These are phyloP conservation scores for Rachicladosporium sp. DNA, from an alignment of 2,329 filamentous ascomycete species.

Conservation along the genomic window DNA sequence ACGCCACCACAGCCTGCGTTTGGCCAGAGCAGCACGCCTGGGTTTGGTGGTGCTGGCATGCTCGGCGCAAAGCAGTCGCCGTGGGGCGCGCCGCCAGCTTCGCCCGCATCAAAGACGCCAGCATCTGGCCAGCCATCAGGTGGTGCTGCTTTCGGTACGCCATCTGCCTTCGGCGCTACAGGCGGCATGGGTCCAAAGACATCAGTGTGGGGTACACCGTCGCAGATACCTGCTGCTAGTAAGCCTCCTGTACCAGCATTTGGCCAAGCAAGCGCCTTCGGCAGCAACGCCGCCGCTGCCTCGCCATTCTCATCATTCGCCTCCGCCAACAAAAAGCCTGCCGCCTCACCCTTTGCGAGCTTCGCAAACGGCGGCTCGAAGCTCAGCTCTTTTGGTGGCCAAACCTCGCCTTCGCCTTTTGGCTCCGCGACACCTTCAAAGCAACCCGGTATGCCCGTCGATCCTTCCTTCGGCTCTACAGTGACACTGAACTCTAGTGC, in stretches of 20 bases:
- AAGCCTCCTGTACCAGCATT: neutral
- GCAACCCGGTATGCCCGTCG: slow-evolving; percentile 3
- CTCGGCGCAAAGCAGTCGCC: slow-evolving; percentile 16
- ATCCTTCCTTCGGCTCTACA: slow-evolving; percentile 27
- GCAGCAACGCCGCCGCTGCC: slow-evolving; percentile 6
- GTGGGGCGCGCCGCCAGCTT: slow-evolving; percentile 14
- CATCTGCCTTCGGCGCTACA: slow-evolving; percentile 12
- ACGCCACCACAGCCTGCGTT: slow-evolving; percentile 13
- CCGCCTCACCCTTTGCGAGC: slow-evolving; percentile 20
- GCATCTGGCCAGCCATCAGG: slow-evolving; percentile 13
- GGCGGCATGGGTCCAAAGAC: slow-evolving; percentile 15
- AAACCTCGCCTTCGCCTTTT: no score
- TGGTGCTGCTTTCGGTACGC: slow-evolving; percentile 4
- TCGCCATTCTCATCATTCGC: slow-evolving; percentile 5
- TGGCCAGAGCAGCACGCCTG: slow-evolving; percentile 14
- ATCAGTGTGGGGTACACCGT: slow-evolving; percentile 12
- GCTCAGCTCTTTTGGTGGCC: no score
- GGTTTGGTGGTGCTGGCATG: slow-evolving; percentile 13
- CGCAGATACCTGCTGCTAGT: neutral
- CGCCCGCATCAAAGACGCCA: slow-evolving; percentile 1
- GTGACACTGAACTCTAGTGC: slow-evolving; percentile 25
- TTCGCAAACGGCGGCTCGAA: slow-evolving; percentile 11
- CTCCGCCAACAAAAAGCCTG: neutral
- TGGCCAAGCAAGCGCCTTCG: slow-evolving; percentile 7
- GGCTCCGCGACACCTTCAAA: neutral